These are phyloP conservation scores for Eucalyptus guilfoylei DNA, from an alignment of 345 rosid genomes.

Conservation along the genomic window DNA sequence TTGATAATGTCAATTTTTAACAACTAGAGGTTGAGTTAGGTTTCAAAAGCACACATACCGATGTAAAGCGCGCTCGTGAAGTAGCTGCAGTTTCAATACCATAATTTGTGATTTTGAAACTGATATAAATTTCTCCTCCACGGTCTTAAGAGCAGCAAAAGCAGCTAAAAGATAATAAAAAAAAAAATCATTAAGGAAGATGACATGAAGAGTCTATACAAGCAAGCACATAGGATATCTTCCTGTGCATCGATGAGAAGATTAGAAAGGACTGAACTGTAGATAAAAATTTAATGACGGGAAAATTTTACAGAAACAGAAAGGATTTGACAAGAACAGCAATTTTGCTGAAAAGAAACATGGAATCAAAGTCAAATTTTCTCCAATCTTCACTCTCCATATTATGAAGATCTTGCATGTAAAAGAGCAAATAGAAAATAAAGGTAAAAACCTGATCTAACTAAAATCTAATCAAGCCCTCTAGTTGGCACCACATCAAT, in stretches of 20 bases:
- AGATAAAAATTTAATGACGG: background rate
- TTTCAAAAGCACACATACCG: conserved; percentile 26
- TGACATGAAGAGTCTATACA: background rate
- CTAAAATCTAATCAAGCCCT: background rate
- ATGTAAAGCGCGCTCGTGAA: conserved; percentile 87
- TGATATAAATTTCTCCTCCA: conserved; percentile 68
- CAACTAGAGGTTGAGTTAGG: background rate
- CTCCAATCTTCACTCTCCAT: background rate
- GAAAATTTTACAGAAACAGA: background rate
- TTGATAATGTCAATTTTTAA: background rate
- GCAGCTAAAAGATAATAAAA: conserved; percentile 43
- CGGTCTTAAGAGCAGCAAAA: conserved; percentile 74
- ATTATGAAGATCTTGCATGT: background rate
- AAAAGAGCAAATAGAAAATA: background rate
- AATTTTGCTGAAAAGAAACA: background rate
- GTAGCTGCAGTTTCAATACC: conserved; percentile 79
- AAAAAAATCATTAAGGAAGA: background rate
- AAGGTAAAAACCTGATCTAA: background rate
- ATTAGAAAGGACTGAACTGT: background rate
- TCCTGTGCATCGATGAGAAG: background rate
- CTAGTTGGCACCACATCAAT: background rate
- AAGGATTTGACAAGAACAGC: background rate
- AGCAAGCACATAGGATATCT: background rate
- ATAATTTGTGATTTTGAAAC: conserved; percentile 69
- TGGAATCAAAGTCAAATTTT: background rate